Evolutionary conservation across 2,329 filamentous ascomycete species (phyloP), one percentile per base, ranked within the genome.

Genomic region (Penicillium sp.): DNA sequence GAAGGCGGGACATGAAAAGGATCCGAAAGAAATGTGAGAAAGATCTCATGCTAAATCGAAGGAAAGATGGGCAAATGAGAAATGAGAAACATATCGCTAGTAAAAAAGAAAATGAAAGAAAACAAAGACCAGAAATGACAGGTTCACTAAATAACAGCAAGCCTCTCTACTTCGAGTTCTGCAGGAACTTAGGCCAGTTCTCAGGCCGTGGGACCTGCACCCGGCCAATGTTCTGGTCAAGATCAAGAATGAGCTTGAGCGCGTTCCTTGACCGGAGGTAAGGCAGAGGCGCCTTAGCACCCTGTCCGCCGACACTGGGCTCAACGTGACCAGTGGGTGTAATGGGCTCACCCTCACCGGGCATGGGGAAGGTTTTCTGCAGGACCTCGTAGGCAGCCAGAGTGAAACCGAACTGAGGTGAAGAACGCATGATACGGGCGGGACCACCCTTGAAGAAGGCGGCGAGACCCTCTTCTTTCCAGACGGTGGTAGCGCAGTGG

Each of bases 361-460:
- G 91, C 80, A 90, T 86, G 6, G 94, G 94, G 44, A 97, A 78
- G 43, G 87, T 53, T 60, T 81, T 89, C 78, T 97, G 92, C 50
- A 99, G 81, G 38, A 99, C 83, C 76, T 99, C 94, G 76, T 97
- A 99, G 43, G 90, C 90, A 4, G 94, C 94, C 25, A 99, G 86
- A 0, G 94, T 99, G 81, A 97, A 97, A 63, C 94, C 94, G 74
- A 99, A 99, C 73, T 99, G 94, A 16, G 94, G 94, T 13, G 92
- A 97, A 0, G 92, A 97, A 70, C 94, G 89, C 73, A 97, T 78
- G 70, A 99, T 95, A 80, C 94, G 91, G 9, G 94, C 94, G 1
- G 93, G 92, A 1, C 94, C 94, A 65, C 94, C 94, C 82, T 97
- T 97, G 87, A 97, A 99, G 82, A 99, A 99, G 27, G 94, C 94